A percentile compares a stretch with the other conserved stretches of the same genome.
phyloP scores from a whole-genome alignment of 2,329 filamentous ascomycete species.

The Calonectria crousiana region DNA sequence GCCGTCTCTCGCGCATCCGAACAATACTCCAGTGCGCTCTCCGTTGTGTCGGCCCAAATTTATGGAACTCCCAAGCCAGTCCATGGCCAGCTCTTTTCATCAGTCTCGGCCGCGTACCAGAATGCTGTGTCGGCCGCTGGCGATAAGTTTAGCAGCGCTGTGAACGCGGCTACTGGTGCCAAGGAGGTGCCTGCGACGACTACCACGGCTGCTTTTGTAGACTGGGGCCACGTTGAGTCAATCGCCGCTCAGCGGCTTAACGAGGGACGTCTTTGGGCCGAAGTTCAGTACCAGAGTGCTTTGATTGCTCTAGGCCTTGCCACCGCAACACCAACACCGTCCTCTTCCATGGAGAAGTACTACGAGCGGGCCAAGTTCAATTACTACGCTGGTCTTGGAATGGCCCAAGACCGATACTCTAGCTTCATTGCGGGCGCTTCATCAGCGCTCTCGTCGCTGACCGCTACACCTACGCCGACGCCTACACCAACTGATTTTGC shows the following conservation, averaged over 20 bases:
- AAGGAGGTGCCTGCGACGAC: conserved; percentile 62
- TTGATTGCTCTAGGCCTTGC: conserved; percentile 74
- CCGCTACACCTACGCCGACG: conserved; percentile 71
- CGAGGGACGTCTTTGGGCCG: conserved; percentile 78
- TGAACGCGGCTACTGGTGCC: conserved; percentile 64
- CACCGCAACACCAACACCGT: conserved; percentile 67
- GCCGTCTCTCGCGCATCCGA: conserved; percentile 75
- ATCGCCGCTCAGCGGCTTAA: conserved; percentile 78
- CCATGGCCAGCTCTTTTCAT: conserved; percentile 77
- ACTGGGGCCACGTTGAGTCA: conserved; percentile 67
- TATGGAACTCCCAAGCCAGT: conserved; percentile 77
- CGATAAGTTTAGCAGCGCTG: conserved; percentile 66
- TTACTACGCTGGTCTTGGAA: conserved; percentile 83
- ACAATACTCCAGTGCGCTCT: conserved; percentile 76
- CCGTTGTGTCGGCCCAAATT: conserved; percentile 74
- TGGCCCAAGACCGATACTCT: conserved; percentile 83
- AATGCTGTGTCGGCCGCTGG: conserved; percentile 73
- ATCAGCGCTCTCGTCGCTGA: conserved; percentile 71
- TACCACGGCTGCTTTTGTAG: conserved; percentile 54
- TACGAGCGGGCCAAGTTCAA: conserved; percentile 72
- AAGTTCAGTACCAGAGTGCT: conserved; percentile 77
- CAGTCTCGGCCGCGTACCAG: conserved; percentile 76
- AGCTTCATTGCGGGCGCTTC: conserved; percentile 81
- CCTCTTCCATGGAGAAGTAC: conserved; percentile 66
- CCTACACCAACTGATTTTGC: conserved; percentile 68